Base-by-base conservation (phyloP, 305 asterid genomes). In the Fraxinus nigra region DNA sequence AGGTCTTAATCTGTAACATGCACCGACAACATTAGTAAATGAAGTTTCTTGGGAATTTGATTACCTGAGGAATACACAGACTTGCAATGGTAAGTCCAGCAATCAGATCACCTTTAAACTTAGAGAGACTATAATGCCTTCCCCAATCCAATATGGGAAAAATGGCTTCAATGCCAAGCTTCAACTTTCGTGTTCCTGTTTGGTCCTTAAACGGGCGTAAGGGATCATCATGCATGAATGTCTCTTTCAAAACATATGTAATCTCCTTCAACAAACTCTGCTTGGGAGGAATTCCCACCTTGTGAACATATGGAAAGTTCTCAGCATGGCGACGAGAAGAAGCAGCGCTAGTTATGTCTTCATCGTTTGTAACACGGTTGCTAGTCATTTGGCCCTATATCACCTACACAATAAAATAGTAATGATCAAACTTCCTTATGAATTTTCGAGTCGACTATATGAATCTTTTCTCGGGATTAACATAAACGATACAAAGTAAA, bases 51-150 rank as follows among this genome's bases (percentile, higher is more conserved):
- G 76, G 6, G 46, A 70, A 13, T 22, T 20, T 35, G 11, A 32
- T 33, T 79, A 92, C 95, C 95, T 93, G 98, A 80, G 98, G 98
- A 78, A 93, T 90, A 81, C 92, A 89, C 6, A 91, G 91, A 83
- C 93, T 91, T 28, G 94, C 93, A 69, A 88, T 91, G 83, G 98
- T 92, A 16, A 93, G 98, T 2, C 98, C 98, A 40, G 94, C 91
- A 26, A 92, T 91, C 4, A 93, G 83, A 81, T 93, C 98, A 10
- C 97, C 98, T 84, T 83, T 91, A 46, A 93, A 84, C 89, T 89
- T 85, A 63, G 84, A 74, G 16, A 92, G 90, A 35, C 77, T 91
- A 82, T 93, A 93, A 1, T 78, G 76, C 22, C 91, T 81, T 28
- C 86, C 95, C 98, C 98, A 93, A 0, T 92, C 93, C 24, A 93